Conservation (phyloP, 805 yeast genomes). For the Hanseniaspora meyeri region DNA sequence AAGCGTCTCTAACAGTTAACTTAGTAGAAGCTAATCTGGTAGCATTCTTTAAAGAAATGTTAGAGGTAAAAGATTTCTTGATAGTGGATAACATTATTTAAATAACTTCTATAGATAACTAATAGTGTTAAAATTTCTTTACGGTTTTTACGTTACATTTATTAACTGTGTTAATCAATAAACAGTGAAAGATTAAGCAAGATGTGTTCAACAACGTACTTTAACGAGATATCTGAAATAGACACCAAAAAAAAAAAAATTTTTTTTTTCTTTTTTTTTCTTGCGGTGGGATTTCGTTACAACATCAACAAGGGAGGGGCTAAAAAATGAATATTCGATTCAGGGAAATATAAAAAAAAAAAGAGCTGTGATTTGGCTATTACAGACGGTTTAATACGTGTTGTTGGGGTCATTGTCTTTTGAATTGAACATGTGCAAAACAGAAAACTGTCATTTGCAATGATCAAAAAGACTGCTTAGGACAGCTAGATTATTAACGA, state of each 20-base stretch:
- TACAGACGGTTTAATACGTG: not conserved
- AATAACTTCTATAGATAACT: slow-evolving; percentile 1
- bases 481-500: too few species aligned
- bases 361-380: not conserved
- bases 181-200: not conserved
- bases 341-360: not conserved
- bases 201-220: not conserved
- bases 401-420: not conserved
- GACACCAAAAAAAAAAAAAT: not conserved
- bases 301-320: not conserved
- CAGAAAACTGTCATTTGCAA: too few species aligned
- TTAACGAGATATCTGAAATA: too few species aligned
- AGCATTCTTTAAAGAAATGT: slow-evolving; percentile 14
- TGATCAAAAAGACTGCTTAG: too few species aligned
- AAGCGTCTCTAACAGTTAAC: slow-evolving; percentile 93
- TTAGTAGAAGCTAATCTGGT: slow-evolving; percentile 25
- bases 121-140: slow-evolving; percentile 3
- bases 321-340: not conserved
- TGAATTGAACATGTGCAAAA: too few species aligned
- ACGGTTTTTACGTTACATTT: not conserved
- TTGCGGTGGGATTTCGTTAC: not conserved
- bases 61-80: slow-evolving; percentile 13
- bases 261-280: not conserved
- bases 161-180: not conserved
- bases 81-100: slow-evolving; percentile 14